Evolutionary conservation across 129 eudicot genomes (phyloP), one percentile per base, ranked within the genome.

Genomic region (Artemisia annua): DNA sequence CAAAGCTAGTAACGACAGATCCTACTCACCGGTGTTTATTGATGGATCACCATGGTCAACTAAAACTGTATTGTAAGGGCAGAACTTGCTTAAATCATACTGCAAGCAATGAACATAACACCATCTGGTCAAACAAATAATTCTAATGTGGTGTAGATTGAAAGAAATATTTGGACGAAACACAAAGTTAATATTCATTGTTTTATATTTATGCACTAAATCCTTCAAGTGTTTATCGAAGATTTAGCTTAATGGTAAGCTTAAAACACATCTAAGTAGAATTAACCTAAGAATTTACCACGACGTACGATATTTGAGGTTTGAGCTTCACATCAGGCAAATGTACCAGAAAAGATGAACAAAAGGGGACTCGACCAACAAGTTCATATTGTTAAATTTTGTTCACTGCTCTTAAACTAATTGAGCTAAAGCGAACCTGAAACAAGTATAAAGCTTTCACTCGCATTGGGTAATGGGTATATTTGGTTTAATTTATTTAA

Each of bases 41-140:
- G 99, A 95, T 18, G 99, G 99, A 82, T 95, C 97, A n/a, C 95
- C 85, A 54, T 95, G 99, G 85, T 95, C 99, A 13, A 90, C 66
- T 79, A 90, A 80, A 67, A 95, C 97, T 20, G 97, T 95, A 73
- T 95, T 95, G 70, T 86, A 95, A 56, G 99, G 99, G 80, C 99
- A 86, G 82, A 95, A 95, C 87, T 83, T 86, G 69, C 83, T 82
- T 30, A 95, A 78, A 74, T 91, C 87, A 78, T 95, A 95, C 99
- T 95, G 97, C 86, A 83, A 66, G 39, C 63, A 77, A 44, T 12
- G 35, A 56, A 50, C 60, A 48, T 44, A 28, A 66, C 19, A 63
- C 24, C 28, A 39, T 52, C 13, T 28, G 3, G 66, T 28, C 48
- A 52, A 20, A 66, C 3, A 18, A 18, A 66, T 3, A 59, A 20